Evolutionary conservation across 495 filamentous ascomycete species (phyloP).

Genomic region (Penicillium tannophilum): DNA sequence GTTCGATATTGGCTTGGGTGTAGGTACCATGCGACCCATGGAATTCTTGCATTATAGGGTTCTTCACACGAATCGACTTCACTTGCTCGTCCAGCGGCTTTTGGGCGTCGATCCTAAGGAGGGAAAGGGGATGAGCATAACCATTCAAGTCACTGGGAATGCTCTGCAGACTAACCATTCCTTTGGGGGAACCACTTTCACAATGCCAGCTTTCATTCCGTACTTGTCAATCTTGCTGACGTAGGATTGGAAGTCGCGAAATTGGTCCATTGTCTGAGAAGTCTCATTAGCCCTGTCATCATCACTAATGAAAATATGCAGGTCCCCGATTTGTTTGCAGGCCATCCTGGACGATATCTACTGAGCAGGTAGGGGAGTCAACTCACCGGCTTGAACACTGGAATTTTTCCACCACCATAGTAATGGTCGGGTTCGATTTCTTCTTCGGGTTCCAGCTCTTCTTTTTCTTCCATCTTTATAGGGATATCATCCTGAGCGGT

Average conservation of each 20-base stretch:
- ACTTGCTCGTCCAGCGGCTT: constrained; percentile 79
- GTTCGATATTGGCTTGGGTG: constrained; percentile 93
- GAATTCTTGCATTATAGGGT: constrained; percentile 97
- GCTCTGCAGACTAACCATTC: constrained; percentile 71
- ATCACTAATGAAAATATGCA: not conserved
- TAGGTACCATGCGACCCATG: constrained; percentile 92
- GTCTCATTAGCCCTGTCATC: constrained; percentile 20
- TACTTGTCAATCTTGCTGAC: constrained; percentile 87
- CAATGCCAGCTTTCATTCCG: constrained; percentile 95
- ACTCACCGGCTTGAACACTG: constrained; percentile 89
- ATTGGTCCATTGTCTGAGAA: constrained; percentile 81
- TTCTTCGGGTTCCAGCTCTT: constrained; percentile 34
- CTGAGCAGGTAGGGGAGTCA: not conserved
- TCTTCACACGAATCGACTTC: constrained; percentile 89
- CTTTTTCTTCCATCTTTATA: constrained; percentile 39
- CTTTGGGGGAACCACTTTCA: constrained; percentile 90
- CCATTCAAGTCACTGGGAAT: not conserved
- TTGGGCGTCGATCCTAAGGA: constrained; percentile 65
- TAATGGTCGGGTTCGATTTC: constrained; percentile 84
- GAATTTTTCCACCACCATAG: constrained; percentile 81
- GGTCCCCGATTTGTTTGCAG: not conserved
- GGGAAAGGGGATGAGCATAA: constrained; percentile 16
- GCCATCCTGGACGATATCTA: not conserved
- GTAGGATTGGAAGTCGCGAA: constrained; percentile 85
- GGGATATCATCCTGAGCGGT: constrained; percentile 23